These are phyloP conservation scores for Acephala macrosclerotiorum DNA, from an alignment of 2,329 filamentous ascomycete genomes.

Conservation along the genomic window DNA sequence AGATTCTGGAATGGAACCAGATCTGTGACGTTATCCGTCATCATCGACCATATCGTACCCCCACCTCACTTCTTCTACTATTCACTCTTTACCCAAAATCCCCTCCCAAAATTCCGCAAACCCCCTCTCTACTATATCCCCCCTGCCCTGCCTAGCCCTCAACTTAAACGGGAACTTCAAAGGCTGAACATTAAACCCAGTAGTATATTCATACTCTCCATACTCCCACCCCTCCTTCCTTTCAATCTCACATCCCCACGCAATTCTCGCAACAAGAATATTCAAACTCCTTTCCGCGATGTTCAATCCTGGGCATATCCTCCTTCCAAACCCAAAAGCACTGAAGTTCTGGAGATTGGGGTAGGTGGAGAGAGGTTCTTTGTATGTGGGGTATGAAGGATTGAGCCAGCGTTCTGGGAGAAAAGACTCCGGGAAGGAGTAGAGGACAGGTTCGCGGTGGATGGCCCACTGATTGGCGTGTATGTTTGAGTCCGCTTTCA, in stretches of 20 bases:
- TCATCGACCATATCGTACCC: too few relatives aligned
- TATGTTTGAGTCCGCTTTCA: slow-evolving; percentile 46
- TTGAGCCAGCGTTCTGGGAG: slow-evolving; percentile 52
- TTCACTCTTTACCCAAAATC: neutral
- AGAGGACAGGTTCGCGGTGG: slow-evolving; percentile 47
- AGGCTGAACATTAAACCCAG: slow-evolving; percentile 22
- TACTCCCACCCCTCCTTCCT: neutral
- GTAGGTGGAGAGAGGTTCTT: slow-evolving; percentile 56
- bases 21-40: too few relatives aligned
- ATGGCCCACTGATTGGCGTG: slow-evolving; percentile 50
- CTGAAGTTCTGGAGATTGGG: slow-evolving; percentile 64
- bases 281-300: slow-evolving; percentile 50
- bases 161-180: slow-evolving; percentile 18
- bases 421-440: slow-evolving; percentile 52
- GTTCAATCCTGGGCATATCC: slow-evolving; percentile 57
- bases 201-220: slow-evolving; percentile 19
- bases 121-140: neutral
- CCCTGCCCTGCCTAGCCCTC: slow-evolving; percentile 9
- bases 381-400: slow-evolving; percentile 45
- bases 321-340: slow-evolving; percentile 59
- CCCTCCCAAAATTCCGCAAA: neutral
- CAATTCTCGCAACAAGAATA: slow-evolving; percentile 20
- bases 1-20: too few relatives aligned
- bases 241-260: slow-evolving; percentile 26
- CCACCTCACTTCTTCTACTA: too few relatives aligned